These are phyloP conservation scores for Acarospora socialis DNA, from an alignment of 2,329 filamentous ascomycete species.

Conservation along the genomic window DNA sequence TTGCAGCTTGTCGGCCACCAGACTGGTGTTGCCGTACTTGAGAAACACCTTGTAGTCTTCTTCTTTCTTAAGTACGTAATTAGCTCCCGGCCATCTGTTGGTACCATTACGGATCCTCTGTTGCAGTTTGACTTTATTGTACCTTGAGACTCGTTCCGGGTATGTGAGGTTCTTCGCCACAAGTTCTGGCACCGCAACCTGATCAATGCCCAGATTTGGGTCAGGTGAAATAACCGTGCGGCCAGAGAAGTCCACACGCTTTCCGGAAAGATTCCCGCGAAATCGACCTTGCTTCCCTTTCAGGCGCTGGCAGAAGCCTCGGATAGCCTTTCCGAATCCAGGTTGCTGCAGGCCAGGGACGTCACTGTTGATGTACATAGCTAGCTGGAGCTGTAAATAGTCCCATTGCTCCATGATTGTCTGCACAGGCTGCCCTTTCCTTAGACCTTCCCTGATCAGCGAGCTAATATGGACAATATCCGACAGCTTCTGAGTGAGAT, in stretches of 20 bases:
- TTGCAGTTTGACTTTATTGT: conserved; percentile 73
- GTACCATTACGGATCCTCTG: conserved; percentile 62
- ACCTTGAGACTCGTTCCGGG: conserved; percentile 69
- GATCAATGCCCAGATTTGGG: conserved; percentile 81
- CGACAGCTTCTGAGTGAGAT: conserved; percentile 90
- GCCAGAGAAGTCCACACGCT: conserved; percentile 96
- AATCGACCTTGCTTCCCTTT: conserved; percentile 98
- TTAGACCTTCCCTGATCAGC: conserved; percentile 66
- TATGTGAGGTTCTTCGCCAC: conserved; percentile 97
- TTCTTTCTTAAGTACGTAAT: conserved; percentile 61
- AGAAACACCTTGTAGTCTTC: conserved; percentile 59
- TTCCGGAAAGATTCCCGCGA: conserved; percentile 89
- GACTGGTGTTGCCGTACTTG: conserved; percentile 57
- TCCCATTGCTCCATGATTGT: conserved; percentile 99
- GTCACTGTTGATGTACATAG: conserved; percentile 96
- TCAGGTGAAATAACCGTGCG: conserved; percentile 96
- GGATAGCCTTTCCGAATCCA: conserved; percentile 73
- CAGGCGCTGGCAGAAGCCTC: conserved; percentile 85
- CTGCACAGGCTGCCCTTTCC: conserved; percentile 69
- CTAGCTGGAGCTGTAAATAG: conserved; percentile 85
- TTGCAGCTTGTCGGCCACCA: conserved; percentile 58
- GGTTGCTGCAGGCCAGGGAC: conserved; percentile 83
- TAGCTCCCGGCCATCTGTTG: conserved; percentile 73
- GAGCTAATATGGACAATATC: conserved; percentile 91
- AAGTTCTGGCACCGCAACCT: conserved; percentile 79